A percentile compares a stretch with the other conserved stretches of the same genome.
phyloP scores from a whole-genome alignment of 2,329 filamentous ascomycete species.

The Trichophyton verrucosum region DNA sequence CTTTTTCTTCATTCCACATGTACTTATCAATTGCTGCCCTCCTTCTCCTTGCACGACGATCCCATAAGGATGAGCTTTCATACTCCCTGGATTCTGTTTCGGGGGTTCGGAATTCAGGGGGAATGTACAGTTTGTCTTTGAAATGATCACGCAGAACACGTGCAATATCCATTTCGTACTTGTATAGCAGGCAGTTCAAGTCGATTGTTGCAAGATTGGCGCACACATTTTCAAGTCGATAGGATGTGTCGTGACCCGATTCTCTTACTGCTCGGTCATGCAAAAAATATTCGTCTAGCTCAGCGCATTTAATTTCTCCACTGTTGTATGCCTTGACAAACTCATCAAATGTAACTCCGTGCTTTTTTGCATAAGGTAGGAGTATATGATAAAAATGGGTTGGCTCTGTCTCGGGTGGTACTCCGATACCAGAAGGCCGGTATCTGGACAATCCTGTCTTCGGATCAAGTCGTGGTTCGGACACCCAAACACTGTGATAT shows the following conservation, averaged over 20 bases:
- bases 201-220: conserved; percentile 88
- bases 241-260: conserved; percentile 92
- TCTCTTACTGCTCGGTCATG: conserved; percentile 93
- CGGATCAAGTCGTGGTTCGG: conserved; percentile 63
- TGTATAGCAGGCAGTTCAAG: conserved; percentile 87
- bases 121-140: conserved; percentile 68
- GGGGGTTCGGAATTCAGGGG: conserved; percentile 64
- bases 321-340: conserved; percentile 85
- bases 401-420: conserved; percentile 84
- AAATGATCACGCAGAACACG: conserved; percentile 75
- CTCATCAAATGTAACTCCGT: conserved; percentile 66
- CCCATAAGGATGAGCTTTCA: conserved; percentile 79
- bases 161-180: conserved; percentile 91
- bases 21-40: conserved; percentile 83
- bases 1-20: conserved; percentile 80
- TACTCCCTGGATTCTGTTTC: conserved; percentile 53
- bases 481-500: conserved; percentile 81
- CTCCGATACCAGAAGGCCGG: conserved; percentile 67
- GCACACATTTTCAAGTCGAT: conserved; percentile 77
- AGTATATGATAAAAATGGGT: conserved; percentile 76
- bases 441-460: conserved; percentile 73
- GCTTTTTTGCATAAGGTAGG: conserved; percentile 68
- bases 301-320: conserved; percentile 63
- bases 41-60: conserved; percentile 71
- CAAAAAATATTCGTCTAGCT: conserved; percentile 87